Conservation (phyloP, 306 rosid genomes). For the Herpetospermum pedunculosum region DNA sequence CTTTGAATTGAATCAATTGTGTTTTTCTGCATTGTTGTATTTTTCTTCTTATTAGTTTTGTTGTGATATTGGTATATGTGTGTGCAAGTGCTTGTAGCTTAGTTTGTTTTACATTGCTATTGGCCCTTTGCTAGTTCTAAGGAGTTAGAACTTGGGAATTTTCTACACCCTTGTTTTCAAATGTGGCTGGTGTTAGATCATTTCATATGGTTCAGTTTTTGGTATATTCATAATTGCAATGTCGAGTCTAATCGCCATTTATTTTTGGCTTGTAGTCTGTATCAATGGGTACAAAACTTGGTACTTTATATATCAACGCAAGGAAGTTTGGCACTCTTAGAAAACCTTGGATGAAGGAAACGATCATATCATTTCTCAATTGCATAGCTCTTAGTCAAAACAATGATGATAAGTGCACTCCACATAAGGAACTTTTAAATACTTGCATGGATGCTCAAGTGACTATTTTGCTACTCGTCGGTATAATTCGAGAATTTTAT, state of each 20-base stretch:
- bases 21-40: neutral
- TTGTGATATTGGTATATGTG: neutral
- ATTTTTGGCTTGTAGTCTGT: neutral
- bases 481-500: neutral
- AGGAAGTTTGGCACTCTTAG: slow-evolving; percentile 59
- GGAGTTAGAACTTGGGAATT: neutral
- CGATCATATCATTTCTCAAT: slow-evolving; percentile 59
- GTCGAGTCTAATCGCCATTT: neutral
- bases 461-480: slow-evolving; percentile 6
- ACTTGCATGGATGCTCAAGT: slow-evolving; percentile 78
- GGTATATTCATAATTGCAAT: neutral
- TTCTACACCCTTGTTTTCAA: neutral
- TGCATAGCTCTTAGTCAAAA: slow-evolving; percentile 46
- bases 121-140: neutral
- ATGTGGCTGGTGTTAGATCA: neutral
- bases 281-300: slow-evolving; percentile 72
- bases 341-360: slow-evolving; percentile 93
- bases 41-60: neutral
- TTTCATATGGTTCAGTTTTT: neutral
- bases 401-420: slow-evolving; percentile 31
- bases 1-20: neutral
- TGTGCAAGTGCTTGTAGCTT: neutral
- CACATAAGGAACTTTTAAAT: slow-evolving; percentile 46
- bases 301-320: slow-evolving; percentile 50
- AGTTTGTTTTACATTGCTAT: neutral